phyloP scores from a whole-genome alignment of 2,329 filamentous ascomycete species.

The Alternaria angustiovoidea region DNA sequence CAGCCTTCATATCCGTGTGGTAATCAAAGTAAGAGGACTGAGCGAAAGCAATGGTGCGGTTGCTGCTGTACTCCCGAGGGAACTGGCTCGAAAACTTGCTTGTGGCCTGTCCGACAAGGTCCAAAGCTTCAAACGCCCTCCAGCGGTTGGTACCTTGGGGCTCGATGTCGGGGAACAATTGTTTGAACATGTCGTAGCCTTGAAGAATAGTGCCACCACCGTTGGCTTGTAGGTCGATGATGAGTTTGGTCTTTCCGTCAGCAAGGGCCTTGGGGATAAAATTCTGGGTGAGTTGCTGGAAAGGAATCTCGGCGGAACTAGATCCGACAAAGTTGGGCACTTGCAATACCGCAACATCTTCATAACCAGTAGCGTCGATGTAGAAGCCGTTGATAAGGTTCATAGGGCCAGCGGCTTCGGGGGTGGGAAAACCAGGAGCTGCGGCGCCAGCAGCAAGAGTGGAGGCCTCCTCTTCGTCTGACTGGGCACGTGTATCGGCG shows the following conservation, averaged over 20 bases:
- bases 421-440: constrained; percentile 55
- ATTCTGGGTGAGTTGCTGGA: constrained; percentile 53
- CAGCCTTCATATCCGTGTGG: constrained; percentile 57
- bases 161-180: constrained; percentile 61
- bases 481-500: constrained; percentile 1
- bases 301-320: constrained; percentile 31
- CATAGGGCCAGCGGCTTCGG: constrained; percentile 48
- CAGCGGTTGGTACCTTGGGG: constrained; percentile 62
- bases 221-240: constrained; percentile 68
- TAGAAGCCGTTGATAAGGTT: constrained; percentile 59
- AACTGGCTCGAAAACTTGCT: constrained; percentile 44
- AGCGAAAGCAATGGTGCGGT: constrained; percentile 50
- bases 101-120: constrained; percentile 55
- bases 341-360: constrained; percentile 56
- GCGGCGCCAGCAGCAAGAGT: constrained; percentile 17
- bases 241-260: constrained; percentile 66
- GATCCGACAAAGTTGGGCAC: constrained; percentile 53
- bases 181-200: constrained; percentile 68
- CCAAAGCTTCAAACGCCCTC: constrained; percentile 58
- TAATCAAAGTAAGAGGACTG: constrained; percentile 58
- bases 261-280: constrained; percentile 55
- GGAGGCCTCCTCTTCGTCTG: constrained; percentile 7
- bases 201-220: constrained; percentile 67
- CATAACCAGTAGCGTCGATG: constrained; percentile 52
- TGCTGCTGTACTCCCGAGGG: constrained; percentile 40